Base-by-base conservation (phyloP, 352 stramenopile species). In the Pythium diclinum region DNA sequence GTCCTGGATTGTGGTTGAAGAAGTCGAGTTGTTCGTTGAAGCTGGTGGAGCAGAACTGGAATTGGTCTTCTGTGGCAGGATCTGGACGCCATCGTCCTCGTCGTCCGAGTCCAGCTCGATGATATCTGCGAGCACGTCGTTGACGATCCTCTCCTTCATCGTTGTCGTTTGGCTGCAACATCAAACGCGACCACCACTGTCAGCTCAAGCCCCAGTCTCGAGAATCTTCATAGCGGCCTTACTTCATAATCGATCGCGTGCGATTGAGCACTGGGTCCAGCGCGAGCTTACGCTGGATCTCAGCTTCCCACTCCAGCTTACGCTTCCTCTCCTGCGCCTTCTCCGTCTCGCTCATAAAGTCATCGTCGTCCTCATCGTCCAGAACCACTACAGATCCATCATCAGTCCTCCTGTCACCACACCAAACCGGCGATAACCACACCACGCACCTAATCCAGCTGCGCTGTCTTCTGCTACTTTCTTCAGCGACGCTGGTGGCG, bases 101-200 rank as follows among this genome's bases (percentile, higher is more conserved):
- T 78, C 74, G 36, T 88, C 78, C 25, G 80, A 89, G 63, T 87
- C 77, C 32, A 88, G 57, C 49, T 72, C 74, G n/a, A 89, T 85
- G 30, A 87, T 70, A 13, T 77, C 79, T 28, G 61, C 47, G 7
- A 28, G 17, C 6, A 21, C 30, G 23, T 48, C 30, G 30, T 1
- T 42, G 13, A 53, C 48, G 14, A 71, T 67, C 25, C 77, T 69
- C 1, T 56, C 47, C 75, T 78, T 70, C 17, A 67, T 64, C 5
- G 56, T 63, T 8, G 73, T 61, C 13, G 52, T 73, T 64, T 72
- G 71, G 48, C 75, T 83, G 44, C 6, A 3, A 3, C 36, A 58
- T 47, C n/a, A 14, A 36, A 44, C 44, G 9, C n/a, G 1, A 44
- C 28, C 11, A 47, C 23, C 19, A 49, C 6, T 4, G 28, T 52